Evolutionary conservation across 371 early-diverging fungal species (phyloP), one percentile per base, ranked within the genome.

Genomic region (Circinella umbellata): DNA sequence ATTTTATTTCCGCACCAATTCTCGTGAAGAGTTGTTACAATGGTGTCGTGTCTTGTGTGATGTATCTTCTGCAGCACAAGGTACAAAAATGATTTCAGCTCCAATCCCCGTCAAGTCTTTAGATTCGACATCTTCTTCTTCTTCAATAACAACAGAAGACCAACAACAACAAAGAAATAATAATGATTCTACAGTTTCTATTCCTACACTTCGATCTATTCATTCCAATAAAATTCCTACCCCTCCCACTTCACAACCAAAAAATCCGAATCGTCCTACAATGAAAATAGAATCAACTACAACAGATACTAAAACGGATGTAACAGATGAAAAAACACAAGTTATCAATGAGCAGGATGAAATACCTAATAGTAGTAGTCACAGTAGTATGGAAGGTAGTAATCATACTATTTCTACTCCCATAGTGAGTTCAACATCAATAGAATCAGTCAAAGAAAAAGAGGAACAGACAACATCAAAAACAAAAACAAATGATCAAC

Each of bases 11-110:
- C 65, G 69, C 46, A 69, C 69, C 11, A 51, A 57, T 36, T 63
- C 66, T 0, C 66, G 67, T 36, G 69, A 70, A 55, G 75, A 71
- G 14, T 36, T 71, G 27, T 34, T 66, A 5, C 42, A 61, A 4
- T 75, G 75, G 75, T 69, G 67, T 49, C 54, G 64, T 9, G 35
- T 68, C 3, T 38, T 75, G 27, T 57, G 55, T 64, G 71, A 71
- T 27, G 70, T 70, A 27, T 68, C 75, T 35, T 27, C 57, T 11
- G 57, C 34, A 57, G 57, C 57, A 34, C 57, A 57, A 57, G 57
- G 57, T n/a, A 57, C 35, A 10, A 20, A 14, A 4, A 34, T 57
- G 20, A 64, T 64, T n/a, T 36, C 65, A 36, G 49, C 15, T 4
- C 65, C 48, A 37, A 49, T 51, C 9, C 18, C 8, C 14, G 20